Base-by-base conservation (phyloP, 2,329 filamentous ascomycete species). In the Aspergillus vadensis region DNA sequence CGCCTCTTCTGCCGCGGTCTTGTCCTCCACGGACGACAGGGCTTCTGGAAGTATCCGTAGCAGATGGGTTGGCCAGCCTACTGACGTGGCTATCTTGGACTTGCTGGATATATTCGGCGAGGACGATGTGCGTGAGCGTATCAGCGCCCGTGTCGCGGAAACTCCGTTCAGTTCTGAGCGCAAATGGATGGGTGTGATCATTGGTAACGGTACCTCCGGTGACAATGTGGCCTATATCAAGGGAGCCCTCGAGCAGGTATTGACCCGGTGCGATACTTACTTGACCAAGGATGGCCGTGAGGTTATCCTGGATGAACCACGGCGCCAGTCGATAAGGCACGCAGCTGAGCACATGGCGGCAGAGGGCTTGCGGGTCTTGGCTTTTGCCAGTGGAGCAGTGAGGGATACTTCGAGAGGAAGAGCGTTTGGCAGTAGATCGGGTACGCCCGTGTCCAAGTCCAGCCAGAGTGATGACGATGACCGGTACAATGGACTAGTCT, bases 151-250 rank as follows among this genome's bases (percentile, higher is more conserved):
- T 52, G 86, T 90, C 32, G 87, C 88, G 47, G 95, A 99, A 75
- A 93, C 91, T 0, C 93, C 95, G 0, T 99, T 99, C 77, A 98
- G 94, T 74, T 99, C 95, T 1, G 92, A 97, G 73, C 86, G 94
- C 59, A 99, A 99, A 77, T 99, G 94, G 94, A 99, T 99, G 96
- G 96, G 96, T 36, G 93, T 97, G 27, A 90, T 92, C 2, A 91
- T 97, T 67, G 87, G 87, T 30, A 79, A 76, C 63, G 76, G 78
- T 32, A 77, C 74, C 59, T 71, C 79, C 47, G 80, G 82, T 21
- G 83, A 86, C 63, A 91, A 96, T 70, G 88, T 92, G 66, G 93
- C 92, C 0, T 99, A 98, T 74, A 91, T 98, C 80, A 99, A 99
- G 74, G 96, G 95, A 32, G 91, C 95, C 36, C 83, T 98, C 43